Percentiles rank a stretch among this genome's conserved stretches.
phyloP scores from a whole-genome alignment of 1,284 basidiomycete species.

The Fistulina hepatica region DNA sequence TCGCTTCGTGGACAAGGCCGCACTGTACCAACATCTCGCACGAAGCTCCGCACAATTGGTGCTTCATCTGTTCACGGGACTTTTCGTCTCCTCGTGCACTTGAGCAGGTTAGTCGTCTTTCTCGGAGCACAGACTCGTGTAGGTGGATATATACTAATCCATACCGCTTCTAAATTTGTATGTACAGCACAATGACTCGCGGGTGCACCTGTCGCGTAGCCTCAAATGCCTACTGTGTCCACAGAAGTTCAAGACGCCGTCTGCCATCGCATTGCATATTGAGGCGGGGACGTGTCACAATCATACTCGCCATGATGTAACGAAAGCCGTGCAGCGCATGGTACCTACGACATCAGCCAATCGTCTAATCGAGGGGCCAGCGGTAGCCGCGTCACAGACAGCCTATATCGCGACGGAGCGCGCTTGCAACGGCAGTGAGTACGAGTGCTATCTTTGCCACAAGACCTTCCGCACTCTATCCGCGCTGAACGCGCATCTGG shows the following conservation, averaged over 20 bases:
- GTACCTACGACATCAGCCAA: neutral
- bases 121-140: no score
- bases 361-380: neutral
- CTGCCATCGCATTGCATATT: slow-evolving; percentile 37
- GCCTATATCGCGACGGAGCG: slow-evolving; percentile 27
- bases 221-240: slow-evolving; percentile 25
- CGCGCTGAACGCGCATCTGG: slow-evolving; percentile 30
- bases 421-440: slow-evolving; percentile 24
- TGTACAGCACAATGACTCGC: slow-evolving; percentile 19
- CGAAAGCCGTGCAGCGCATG: slow-evolving; percentile 21
- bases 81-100: slow-evolving; percentile 14
- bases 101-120: no score
- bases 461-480: slow-evolving; percentile 21
- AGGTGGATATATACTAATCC: neutral
- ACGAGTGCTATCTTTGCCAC: slow-evolving; percentile 32
- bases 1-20: slow-evolving; percentile 14
- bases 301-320: slow-evolving; percentile 24
- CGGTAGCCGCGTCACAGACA: neutral
- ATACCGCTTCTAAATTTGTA: slow-evolving; percentile 4
- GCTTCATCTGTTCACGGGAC: slow-evolving; percentile 21
- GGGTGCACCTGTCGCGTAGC: slow-evolving; percentile 17
- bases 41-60: slow-evolving; percentile 18
- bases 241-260: slow-evolving; percentile 10
- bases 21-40: slow-evolving; percentile 18
- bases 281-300: slow-evolving; percentile 33